Conservation (phyloP, 2,329 filamentous ascomycete genomes). For the Parastagonospora nodorum region DNA sequence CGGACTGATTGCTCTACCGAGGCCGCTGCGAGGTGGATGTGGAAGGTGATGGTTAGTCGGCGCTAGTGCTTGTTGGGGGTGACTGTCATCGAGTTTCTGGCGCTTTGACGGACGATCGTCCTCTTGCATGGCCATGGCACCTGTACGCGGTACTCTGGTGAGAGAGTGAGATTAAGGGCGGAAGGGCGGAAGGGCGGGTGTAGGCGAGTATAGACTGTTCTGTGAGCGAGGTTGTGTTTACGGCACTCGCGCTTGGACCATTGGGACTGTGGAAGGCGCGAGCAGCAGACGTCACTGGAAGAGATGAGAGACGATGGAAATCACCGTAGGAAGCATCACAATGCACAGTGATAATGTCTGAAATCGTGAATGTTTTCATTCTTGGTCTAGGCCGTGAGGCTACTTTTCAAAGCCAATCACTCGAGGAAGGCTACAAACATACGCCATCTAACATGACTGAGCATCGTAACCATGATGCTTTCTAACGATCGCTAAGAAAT, state of each 20-base stretch:
- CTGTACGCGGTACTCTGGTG: neutral
- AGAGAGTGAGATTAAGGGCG: neutral
- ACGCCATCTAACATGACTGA: slow-evolving; percentile 34
- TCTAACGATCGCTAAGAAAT: slow-evolving; percentile 37
- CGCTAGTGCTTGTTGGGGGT: slow-evolving; percentile 2
- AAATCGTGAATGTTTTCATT: slow-evolving; percentile 24
- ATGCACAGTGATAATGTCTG: neutral
- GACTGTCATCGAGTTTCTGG: slow-evolving; percentile 23
- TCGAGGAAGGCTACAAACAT: slow-evolving; percentile 31
- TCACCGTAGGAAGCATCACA: neutral
- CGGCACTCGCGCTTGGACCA: neutral
- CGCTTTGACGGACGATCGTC: slow-evolving; percentile 30
- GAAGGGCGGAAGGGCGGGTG: neutral
- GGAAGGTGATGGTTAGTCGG: neutral
- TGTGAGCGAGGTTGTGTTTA: too few relatives aligned
- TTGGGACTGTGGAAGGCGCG: neutral
- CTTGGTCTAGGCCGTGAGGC: slow-evolving; percentile 21
- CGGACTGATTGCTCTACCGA: slow-evolving; percentile 37
- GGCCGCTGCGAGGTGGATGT: slow-evolving; percentile 6
- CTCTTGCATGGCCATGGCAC: slow-evolving; percentile 12
- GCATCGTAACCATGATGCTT: slow-evolving; percentile 21
- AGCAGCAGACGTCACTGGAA: neutral
- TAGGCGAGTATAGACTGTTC: neutral
- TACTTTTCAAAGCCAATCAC: slow-evolving; percentile 26
- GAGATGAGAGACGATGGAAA: neutral